Conservation (phyloP, 2,329 filamentous ascomycete species). For the Apiospora marii region DNA sequence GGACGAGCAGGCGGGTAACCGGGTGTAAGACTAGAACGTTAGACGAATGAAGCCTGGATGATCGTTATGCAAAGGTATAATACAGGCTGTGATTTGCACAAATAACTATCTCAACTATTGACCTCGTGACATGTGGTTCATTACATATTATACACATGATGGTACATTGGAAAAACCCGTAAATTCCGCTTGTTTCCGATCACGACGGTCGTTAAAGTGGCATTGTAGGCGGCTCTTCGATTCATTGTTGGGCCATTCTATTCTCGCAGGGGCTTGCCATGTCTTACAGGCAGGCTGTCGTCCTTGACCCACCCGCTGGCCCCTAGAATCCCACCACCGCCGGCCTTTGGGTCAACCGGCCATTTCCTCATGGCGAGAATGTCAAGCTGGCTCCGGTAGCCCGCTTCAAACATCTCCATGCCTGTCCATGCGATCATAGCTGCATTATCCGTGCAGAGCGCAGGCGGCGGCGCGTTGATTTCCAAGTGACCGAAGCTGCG, state of each 20-base stretch:
- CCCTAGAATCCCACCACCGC: conserved; percentile 68
- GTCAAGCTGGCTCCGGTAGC: conserved; percentile 70
- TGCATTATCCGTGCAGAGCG: conserved; percentile 91
- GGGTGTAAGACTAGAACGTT: conserved; percentile 25
- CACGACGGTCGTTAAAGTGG: no score
- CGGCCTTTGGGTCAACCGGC: conserved; percentile 70
- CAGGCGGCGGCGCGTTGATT: conserved; percentile 77
- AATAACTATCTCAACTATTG: background rate
- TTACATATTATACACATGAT: conserved; percentile 18
- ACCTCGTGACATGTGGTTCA: conserved; percentile 5
- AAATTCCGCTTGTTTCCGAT: background rate
- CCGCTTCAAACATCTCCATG: conserved; percentile 87
- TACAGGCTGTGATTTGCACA: conserved; percentile 28
- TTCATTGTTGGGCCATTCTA: no score
- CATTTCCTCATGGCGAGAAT: conserved; percentile 72
- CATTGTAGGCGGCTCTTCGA: no score
- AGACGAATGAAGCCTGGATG: conserved; percentile 26
- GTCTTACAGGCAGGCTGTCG: background rate
- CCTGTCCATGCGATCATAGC: conserved; percentile 97
- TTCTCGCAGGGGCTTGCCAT: no score
- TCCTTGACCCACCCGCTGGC: conserved; percentile 51
- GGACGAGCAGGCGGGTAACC: conserved; percentile 25
- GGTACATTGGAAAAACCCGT: background rate
- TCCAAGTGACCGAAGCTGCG: conserved; percentile 69
- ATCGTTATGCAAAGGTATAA: conserved; percentile 37